Evolutionary conservation across 257 asterid species (phyloP), one percentile per base, ranked within the genome.

Genomic region (Plantago major): DNA sequence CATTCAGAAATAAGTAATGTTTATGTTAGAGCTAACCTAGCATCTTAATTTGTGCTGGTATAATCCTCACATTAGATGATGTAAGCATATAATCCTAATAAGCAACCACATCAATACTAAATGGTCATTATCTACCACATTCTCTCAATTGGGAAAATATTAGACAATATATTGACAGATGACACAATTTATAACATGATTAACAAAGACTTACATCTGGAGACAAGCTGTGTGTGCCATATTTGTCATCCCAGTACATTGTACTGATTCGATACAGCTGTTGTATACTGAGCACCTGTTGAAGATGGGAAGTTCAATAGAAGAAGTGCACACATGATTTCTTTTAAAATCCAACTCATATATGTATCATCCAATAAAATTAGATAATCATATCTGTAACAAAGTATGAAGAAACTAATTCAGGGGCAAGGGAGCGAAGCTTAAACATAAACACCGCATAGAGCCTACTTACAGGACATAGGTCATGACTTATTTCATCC

Each of bases 171-270:
- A 15, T 16, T 6, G 42, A 53, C 28, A 53, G 42, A 6, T 11
- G 6, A 53, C 18, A 4, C 7, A 6, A 52, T 22, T 52, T 33
- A 33, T 33, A 52, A 37, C 18, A 40, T n/a, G 16, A 10, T 53
- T 61, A 55, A 26, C 46, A 50, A 40, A 42, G 64, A 64, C 86
- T 86, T 74, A 92, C 99, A 49, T 93, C 99, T 45, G 73, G 88
- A 40, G 96, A 86, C 73, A 93, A 86, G 80, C 99, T 93, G 42
- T 93, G 97, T 0, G 99, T 86, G 77, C 97, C 99, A 52, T 92
- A 92, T 73, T 92, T 92, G 86, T 92, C 99, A 72, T 92, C 99
- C 99, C 99, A 92, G 74, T 92, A 92, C 99, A 92, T 89, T 17
- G 99, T 92, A 78, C 99, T 86, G 89, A 93, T 93, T 82, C 99